These are phyloP conservation scores for Ophiostoma sp. DNA, from an alignment of 2,329 filamentous ascomycete genomes.

Conservation along the genomic window DNA sequence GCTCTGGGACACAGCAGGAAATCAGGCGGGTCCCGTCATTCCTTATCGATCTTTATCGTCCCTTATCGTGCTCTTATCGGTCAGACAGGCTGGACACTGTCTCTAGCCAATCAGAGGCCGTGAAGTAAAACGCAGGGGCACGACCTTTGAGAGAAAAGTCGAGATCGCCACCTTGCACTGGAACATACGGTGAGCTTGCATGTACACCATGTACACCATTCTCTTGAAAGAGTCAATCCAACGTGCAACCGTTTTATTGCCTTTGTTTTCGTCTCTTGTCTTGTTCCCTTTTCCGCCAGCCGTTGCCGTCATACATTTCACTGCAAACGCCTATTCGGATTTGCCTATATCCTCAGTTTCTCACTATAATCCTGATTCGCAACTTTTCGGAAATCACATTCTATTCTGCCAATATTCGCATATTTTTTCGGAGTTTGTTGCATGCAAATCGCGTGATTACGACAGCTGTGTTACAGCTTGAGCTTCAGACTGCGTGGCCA, in stretches of 20 bases:
- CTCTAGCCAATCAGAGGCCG: background rate
- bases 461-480: background rate
- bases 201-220: background rate
- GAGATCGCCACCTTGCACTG: background rate
- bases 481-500: background rate
- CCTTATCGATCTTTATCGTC: background rate
- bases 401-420: background rate
- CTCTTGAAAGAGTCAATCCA: background rate
- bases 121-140: background rate
- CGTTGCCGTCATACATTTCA: background rate
- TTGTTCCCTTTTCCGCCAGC: background rate
- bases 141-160: background rate
- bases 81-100: background rate
- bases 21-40: background rate
- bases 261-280: background rate
- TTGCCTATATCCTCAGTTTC: background rate
- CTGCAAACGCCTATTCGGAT: background rate
- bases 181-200: background rate
- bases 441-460: background rate
- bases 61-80: background rate
- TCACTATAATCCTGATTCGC: background rate
- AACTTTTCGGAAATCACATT: background rate
- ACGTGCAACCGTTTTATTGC: background rate
- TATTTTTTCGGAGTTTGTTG: background rate
- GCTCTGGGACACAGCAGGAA: slow-evolving; percentile 15